These are phyloP conservation scores for Candida incommunis DNA, from an alignment of 805 yeast genomes.

Conservation along the genomic window DNA sequence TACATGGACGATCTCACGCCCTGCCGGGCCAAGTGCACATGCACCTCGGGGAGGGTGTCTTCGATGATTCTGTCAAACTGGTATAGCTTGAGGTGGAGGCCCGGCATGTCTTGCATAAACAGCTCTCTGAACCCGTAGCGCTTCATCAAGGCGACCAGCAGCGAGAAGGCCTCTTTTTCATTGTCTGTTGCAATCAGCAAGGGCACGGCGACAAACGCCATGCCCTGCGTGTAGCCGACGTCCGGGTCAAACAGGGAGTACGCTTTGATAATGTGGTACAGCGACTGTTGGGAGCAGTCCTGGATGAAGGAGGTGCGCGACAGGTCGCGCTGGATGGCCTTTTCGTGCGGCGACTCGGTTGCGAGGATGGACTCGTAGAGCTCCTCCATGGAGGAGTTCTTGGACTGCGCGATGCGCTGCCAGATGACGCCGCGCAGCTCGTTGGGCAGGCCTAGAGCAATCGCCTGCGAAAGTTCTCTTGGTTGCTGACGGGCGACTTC, in stretches of 20 bases:
- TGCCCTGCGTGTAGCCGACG: constrained; percentile 96
- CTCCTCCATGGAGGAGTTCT: constrained; percentile 46
- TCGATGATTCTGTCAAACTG: constrained; percentile 85
- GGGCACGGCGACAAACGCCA: constrained; percentile 89
- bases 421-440: constrained; percentile 82
- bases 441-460: constrained; percentile 68
- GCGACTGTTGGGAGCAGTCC: constrained; percentile 36
- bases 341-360: constrained; percentile 48
- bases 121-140: constrained; percentile 66
- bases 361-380: constrained; percentile 34
- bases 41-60: constrained; percentile 55
- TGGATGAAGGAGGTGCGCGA: constrained; percentile 75
- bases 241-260: constrained; percentile 80
- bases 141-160: constrained; percentile 71
- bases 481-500: constrained; percentile 49
- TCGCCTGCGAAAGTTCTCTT: constrained; percentile 40
- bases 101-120: constrained; percentile 86
- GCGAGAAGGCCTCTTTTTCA: constrained; percentile 74
- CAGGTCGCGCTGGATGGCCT: constrained; percentile 67
- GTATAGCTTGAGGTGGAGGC: constrained; percentile 68
- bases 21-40: constrained; percentile 65
- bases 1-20: constrained; percentile 90
- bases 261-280: constrained; percentile 66
- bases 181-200: constrained; percentile 56
- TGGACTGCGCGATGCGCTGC: constrained; percentile 78